Percentiles rank a stretch among this genome's conserved stretches.
These are phyloP conservation scores for Verticillium nubilum DNA, from an alignment of 2,329 filamentous ascomycete genomes.

Conservation along the genomic window DNA sequence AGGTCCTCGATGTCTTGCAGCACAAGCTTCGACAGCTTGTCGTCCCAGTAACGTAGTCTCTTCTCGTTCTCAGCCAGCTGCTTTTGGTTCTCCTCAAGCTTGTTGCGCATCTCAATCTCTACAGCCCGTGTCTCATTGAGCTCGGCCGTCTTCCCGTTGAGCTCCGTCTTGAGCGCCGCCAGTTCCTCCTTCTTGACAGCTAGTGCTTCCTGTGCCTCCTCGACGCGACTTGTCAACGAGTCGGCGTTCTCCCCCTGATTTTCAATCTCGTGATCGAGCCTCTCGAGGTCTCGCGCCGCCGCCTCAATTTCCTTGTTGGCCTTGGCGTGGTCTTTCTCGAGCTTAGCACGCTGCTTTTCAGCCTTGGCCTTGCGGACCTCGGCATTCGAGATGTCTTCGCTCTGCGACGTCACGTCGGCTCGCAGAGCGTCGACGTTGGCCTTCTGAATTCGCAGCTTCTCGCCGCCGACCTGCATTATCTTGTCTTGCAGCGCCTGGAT, in stretches of 20 bases:
- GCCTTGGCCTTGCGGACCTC: slow-evolving; percentile 89
- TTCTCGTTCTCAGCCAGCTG: slow-evolving; percentile 80
- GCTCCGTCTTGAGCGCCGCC: slow-evolving; percentile 70
- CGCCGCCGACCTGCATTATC: slow-evolving; percentile 97
- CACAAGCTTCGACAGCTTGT: slow-evolving; percentile 78
- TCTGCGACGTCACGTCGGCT: slow-evolving; percentile 74
- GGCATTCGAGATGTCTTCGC: slow-evolving; percentile 76
- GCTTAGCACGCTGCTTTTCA: slow-evolving; percentile 84
- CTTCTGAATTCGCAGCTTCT: slow-evolving; percentile 84
- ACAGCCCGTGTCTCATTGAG: slow-evolving; percentile 82
- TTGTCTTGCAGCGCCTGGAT: slow-evolving; percentile 91
- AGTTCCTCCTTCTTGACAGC: slow-evolving; percentile 77
- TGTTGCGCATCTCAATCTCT: slow-evolving; percentile 98
- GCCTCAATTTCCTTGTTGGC: slow-evolving; percentile 73
- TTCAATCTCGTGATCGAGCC: slow-evolving; percentile 71
- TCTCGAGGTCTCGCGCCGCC: slow-evolving; percentile 67
- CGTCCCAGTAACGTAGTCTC: slow-evolving; percentile 77
- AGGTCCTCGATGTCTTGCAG: slow-evolving; percentile 78
- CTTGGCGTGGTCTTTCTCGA: slow-evolving; percentile 76
- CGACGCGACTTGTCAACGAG: slow-evolving; percentile 65
- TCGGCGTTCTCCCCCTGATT: slow-evolving; percentile 72
- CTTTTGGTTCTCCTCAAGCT: slow-evolving; percentile 95
- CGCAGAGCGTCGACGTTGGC: slow-evolving; percentile 86
- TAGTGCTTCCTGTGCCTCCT: slow-evolving; percentile 76
- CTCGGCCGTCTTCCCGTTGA: slow-evolving; percentile 80